Conservation (phyloP, 1,284 basidiomycete genomes). For the Anthracocystis panici-leucophaei region DNA sequence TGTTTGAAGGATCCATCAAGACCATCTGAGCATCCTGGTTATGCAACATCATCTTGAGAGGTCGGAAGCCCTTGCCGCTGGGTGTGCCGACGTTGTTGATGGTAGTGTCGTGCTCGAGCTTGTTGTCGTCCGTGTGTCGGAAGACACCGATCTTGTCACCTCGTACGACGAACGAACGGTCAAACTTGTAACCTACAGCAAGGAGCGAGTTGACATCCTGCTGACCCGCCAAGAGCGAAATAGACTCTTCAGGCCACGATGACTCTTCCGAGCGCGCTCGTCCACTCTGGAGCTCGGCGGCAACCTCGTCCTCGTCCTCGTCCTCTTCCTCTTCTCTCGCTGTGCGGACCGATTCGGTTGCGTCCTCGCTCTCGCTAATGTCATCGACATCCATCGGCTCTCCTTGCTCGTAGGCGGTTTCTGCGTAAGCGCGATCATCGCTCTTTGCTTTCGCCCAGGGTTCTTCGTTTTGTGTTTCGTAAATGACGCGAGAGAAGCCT, state of each 20-base stretch:
- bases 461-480: constrained; percentile 83
- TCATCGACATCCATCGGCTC: constrained; percentile 78
- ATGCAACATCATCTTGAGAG: constrained; percentile 93
- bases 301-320: constrained; percentile 76
- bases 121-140: constrained; percentile 80
- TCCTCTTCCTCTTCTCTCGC: constrained; percentile 69
- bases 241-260: constrained; percentile 43
- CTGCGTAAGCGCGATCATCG: constrained; percentile 75
- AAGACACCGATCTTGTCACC: constrained; percentile 99
- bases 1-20: constrained; percentile 84
- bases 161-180: constrained; percentile 93
- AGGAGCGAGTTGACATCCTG: constrained; percentile 81
- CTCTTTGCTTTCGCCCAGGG: constrained; percentile 77
- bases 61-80: constrained; percentile 86
- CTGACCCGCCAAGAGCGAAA: constrained; percentile 37
- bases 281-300: constrained; percentile 66
- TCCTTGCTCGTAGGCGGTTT: constrained; percentile 79
- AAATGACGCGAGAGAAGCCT: constrained; percentile 79
- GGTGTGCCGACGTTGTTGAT: constrained; percentile 86
- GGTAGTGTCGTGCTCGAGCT: constrained; percentile 87
- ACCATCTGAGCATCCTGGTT: constrained; percentile 97
- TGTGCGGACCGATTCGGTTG: constrained; percentile 45
- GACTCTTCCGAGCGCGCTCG: constrained; percentile 19
- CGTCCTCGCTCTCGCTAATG: constrained; percentile 56
- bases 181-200: constrained; percentile 94